Percentiles rank a stretch among this genome's conserved stretches.
phyloP scores from a whole-genome alignment of 257 asterid genomes.

The Solanum chilense region DNA sequence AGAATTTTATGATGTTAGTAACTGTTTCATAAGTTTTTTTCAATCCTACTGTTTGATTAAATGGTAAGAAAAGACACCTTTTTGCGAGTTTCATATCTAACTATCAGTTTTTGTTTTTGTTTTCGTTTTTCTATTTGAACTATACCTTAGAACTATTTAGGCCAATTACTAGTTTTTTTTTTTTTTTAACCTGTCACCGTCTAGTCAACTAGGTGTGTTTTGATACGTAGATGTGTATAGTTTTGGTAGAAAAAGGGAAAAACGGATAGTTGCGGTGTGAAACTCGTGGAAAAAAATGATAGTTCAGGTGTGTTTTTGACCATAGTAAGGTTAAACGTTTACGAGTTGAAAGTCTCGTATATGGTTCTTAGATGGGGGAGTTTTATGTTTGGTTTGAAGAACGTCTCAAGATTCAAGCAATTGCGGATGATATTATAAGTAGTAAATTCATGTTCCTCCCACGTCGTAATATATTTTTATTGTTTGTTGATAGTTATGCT shows the following conservation, averaged over 20 bases:
- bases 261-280: neutral
- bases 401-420: neutral
- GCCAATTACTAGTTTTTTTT: neutral
- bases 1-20: neutral
- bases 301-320: neutral
- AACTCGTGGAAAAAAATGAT: neutral
- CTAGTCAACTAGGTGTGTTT: neutral
- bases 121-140: neutral
- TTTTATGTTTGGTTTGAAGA: neutral
- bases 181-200: neutral
- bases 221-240: neutral
- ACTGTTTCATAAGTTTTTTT: neutral
- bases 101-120: neutral
- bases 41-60: neutral
- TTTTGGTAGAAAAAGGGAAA: neutral
- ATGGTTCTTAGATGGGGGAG: neutral
- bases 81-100: neutral
- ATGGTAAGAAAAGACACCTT: neutral
- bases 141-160: neutral
- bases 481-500: neutral
- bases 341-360: neutral
- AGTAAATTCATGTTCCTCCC: neutral
- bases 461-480: neutral
- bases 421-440: neutral
- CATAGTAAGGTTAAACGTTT: neutral